Evolutionary conservation across 2,329 filamentous ascomycete species (phyloP).

Genomic region (Cordyceps tenuipes): DNA sequence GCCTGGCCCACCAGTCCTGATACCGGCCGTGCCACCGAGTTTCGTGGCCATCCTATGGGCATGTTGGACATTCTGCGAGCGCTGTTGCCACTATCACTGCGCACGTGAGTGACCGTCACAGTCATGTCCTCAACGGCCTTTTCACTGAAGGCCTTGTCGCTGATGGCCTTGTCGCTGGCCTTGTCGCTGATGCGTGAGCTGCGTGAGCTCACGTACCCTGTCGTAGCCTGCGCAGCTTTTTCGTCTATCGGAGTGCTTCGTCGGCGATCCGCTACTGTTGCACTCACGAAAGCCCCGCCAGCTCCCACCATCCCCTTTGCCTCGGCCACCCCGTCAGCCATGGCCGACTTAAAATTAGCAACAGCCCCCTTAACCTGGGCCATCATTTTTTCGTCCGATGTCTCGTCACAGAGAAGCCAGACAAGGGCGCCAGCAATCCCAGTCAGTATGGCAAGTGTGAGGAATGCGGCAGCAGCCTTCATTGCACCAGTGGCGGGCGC

Average conservation of each 20-base stretch:
- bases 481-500: constrained; percentile 45
- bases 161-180: constrained; percentile 10
- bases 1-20: background rate
- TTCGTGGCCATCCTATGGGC: constrained; percentile 31
- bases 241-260: constrained; percentile 14
- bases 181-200: constrained; percentile 17
- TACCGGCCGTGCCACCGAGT: constrained; percentile 16
- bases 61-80: constrained; percentile 26
- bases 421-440: constrained; percentile 44
- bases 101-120: constrained; percentile 16
- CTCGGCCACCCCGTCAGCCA: background rate
- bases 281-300: constrained; percentile 13
- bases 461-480: constrained; percentile 57
- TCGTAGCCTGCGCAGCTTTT: constrained; percentile 16
- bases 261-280: constrained; percentile 18
- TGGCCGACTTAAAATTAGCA: constrained; percentile 12
- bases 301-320: background rate
- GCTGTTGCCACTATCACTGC: constrained; percentile 14
- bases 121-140: constrained; percentile 10
- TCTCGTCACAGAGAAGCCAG: constrained; percentile 44
- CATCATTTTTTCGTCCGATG: constrained; percentile 23
- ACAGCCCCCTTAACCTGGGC: constrained; percentile 23
- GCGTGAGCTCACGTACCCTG: constrained; percentile 13
- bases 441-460: constrained; percentile 49
- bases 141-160: constrained; percentile 12